Evolutionary conservation across 2,329 filamentous ascomycete genomes (phyloP).

Genomic region (Arthrocladium fulminans): DNA sequence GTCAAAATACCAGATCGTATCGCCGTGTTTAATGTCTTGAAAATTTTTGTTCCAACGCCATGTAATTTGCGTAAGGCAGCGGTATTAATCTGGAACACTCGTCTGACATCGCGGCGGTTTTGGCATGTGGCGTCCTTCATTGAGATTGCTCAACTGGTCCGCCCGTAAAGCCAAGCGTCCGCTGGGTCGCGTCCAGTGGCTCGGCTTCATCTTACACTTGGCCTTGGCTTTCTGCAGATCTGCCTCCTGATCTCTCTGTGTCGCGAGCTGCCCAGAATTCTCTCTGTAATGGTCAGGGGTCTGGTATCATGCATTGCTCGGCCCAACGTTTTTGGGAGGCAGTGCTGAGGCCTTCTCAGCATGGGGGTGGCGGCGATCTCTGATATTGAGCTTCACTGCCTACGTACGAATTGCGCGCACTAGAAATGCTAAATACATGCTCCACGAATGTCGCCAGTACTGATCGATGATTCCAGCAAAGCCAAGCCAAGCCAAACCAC

Average conservation of each 20-base stretch:
- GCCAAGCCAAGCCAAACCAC: no score
- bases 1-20: neutral
- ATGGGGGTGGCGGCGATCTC: neutral
- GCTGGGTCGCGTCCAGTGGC: neutral
- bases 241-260: neutral
- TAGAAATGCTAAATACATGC: no score
- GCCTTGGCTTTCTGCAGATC: neutral
- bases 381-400: neutral
- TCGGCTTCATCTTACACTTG: slow-evolving; percentile 2
- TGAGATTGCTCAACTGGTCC: neutral
- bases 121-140: slow-evolving; percentile 2
- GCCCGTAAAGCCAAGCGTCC: neutral
- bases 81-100: neutral
- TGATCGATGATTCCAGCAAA: no score
- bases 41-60: no score
- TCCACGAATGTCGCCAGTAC: no score
- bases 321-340: neutral
- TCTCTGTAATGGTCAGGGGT: neutral
- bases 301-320: neutral
- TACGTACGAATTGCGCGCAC: no score
- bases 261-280: neutral
- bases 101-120: neutral
- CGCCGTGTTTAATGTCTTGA: neutral
- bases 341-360: neutral
- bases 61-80: neutral